Conservation (phyloP, 257 asterid genomes). For the Ilex asprella region DNA sequence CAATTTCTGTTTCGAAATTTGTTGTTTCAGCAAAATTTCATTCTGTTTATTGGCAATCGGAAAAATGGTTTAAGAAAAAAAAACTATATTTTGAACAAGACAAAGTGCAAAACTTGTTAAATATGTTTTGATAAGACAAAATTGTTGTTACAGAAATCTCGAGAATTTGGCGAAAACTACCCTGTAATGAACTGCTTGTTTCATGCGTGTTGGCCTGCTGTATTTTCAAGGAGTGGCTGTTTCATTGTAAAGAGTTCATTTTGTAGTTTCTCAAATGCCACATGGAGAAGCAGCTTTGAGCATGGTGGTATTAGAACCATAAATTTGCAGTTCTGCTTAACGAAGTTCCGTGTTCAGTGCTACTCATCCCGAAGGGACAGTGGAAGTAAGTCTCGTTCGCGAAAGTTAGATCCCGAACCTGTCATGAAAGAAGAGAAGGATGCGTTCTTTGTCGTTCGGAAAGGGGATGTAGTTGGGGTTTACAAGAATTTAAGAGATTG, state of each 20-base stretch:
- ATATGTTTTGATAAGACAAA: no score
- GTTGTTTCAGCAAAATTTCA: no score
- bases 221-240: slow-evolving; percentile 33
- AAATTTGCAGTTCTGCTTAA: slow-evolving; percentile 26
- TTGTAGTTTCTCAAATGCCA: slow-evolving; percentile 27
- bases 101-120: no score
- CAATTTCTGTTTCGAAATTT: no score
- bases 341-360: slow-evolving; percentile 35
- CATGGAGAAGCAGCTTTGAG: slow-evolving; percentile 33
- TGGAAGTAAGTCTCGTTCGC: slow-evolving; percentile 32
- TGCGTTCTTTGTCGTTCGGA: slow-evolving; percentile 88
- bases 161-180: slow-evolving; percentile 22
- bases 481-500: slow-evolving; percentile 92
- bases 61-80: no score
- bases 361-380: slow-evolving; percentile 27
- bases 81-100: no score
- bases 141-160: slow-evolving; percentile 17
- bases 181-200: slow-evolving; percentile 68
- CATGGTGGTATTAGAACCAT: slow-evolving; percentile 37
- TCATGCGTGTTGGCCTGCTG: slow-evolving; percentile 45
- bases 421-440: slow-evolving; percentile 84
- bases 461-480: slow-evolving; percentile 85
- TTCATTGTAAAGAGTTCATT: slow-evolving; percentile 29
- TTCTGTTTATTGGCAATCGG: no score
- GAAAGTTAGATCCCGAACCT: slow-evolving; percentile 28